Percentiles rank a stretch among this genome's conserved stretches.
These are phyloP conservation scores for Globisporangium radiosum DNA, from an alignment of 352 stramenopile genomes.

Conservation along the genomic window DNA sequence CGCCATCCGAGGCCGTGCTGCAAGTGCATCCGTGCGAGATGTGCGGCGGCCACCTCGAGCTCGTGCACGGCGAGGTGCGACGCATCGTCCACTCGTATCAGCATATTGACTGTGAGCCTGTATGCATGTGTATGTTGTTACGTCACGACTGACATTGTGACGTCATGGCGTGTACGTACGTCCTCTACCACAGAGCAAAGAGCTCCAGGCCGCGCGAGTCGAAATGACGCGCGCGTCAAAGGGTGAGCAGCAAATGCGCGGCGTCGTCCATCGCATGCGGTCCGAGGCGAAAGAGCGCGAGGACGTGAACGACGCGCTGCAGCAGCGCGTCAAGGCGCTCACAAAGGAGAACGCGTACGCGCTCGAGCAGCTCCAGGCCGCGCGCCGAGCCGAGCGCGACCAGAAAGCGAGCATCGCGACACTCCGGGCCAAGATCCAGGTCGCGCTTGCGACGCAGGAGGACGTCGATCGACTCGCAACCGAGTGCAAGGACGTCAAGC, in stretches of 20 bases:
- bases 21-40: conserved; percentile 66
- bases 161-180: too few relatives aligned
- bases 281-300: conserved; percentile 67
- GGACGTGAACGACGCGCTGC: conserved; percentile 66
- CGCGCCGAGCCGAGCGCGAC: conserved; percentile 65
- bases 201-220: conserved; percentile 50
- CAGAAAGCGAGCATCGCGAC: conserved; percentile 60
- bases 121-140: not conserved
- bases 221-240: conserved; percentile 65
- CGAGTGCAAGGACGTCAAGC: conserved; percentile 62
- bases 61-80: conserved; percentile 69
- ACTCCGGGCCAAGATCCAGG: conserved; percentile 63
- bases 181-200: conserved; percentile 37
- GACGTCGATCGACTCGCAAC: conserved; percentile 46
- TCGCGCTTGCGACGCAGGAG: conserved; percentile 56
- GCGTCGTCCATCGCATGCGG: conserved; percentile 51
- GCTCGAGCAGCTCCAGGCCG: conserved; percentile 64
- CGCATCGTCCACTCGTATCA: not conserved
- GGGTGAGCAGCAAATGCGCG: conserved; percentile 64
- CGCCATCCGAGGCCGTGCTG: conserved; percentile 62
- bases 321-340: conserved; percentile 68
- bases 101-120: not conserved
- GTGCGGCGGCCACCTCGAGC: conserved; percentile 66
- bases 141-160: too few relatives aligned
- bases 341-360: conserved; percentile 75